Evolutionary conservation across 23 red algal genomes (phyloP), one percentile per base, ranked within the genome.

Genomic region (Gracilaria gracilis): DNA sequence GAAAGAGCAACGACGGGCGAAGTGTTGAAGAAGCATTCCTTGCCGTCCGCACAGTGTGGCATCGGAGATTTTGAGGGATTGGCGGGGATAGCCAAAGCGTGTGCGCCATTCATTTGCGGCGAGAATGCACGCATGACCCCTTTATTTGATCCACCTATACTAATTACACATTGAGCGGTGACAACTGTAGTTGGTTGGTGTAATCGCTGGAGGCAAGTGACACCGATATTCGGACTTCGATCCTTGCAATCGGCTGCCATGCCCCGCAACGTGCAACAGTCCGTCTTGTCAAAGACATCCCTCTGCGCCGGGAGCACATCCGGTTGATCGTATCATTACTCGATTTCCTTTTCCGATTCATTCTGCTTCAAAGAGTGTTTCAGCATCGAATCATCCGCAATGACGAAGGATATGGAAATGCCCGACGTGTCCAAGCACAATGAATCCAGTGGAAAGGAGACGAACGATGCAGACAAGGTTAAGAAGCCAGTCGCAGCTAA

Each of bases 341-440:
- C 51, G 51, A 55, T 6, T 17, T 32, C 17, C 9, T 16, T 14
- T 37, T 37, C 5, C 4, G 24, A 32, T 32, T 64, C 59, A 24
- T 64, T 64, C 59, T 19, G 59, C 28, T 64, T 24, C 0, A 13
- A 64, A 27, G 59, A 15, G n/a, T 64, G 59, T 11, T 0, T 64
- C 51, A 15, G 11, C 8, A 1, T 69, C 64, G 16, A 38, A 69
- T 32, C 31, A 31, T 31, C 64, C 27, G 17, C 67, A 64, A 87
- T 87, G 84, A 75, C 84, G 48, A 70, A 87, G 69, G 84, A 87
- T 46, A 34, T 87, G 50, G 84, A 87, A 73, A 87, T 87, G 84
- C 66, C 39, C 24, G 84, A 87, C 55, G 84, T 87, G 13, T 49
- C 72, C 29, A 69, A 69, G 67, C 66, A 12, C 39, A 67, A 61